phyloP scores from a whole-genome alignment of 2,329 filamentous ascomycete genomes.

The Trichoderma breve region DNA sequence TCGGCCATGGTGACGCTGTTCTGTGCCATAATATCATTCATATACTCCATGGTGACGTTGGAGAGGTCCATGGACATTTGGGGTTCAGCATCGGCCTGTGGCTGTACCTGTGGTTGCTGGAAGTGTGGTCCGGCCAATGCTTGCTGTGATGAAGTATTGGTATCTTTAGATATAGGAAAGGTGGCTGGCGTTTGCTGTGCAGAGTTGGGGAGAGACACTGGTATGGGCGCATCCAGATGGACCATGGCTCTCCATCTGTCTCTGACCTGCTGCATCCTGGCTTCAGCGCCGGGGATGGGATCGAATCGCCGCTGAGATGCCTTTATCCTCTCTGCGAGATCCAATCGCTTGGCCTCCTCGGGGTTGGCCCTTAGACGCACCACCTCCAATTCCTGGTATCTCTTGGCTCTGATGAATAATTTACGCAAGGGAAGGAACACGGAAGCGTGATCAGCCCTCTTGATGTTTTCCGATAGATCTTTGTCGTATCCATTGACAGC shows the following conservation, averaged over 20 bases:
- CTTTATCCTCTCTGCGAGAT: slow-evolving; percentile 47
- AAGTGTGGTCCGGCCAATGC: not conserved
- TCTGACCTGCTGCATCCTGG: slow-evolving; percentile 44
- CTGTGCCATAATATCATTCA: slow-evolving; percentile 40
- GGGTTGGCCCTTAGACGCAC: slow-evolving; percentile 47
- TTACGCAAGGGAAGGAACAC: slow-evolving; percentile 55
- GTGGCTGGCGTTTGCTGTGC: not conserved
- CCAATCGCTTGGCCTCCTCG: slow-evolving; percentile 48
- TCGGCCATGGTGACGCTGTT: slow-evolving; percentile 37
- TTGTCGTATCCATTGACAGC: slow-evolving; percentile 42
- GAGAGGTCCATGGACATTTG: slow-evolving; percentile 31
- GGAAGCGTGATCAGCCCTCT: slow-evolving; percentile 45
- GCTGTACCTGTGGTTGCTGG: not conserved
- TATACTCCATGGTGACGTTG: slow-evolving; percentile 33
- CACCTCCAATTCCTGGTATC: slow-evolving; percentile 52
- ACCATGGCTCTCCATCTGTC: slow-evolving; percentile 54
- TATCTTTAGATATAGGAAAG: not conserved
- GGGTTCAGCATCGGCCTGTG: not conserved
- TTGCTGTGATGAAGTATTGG: not conserved
- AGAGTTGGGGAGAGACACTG: slow-evolving; percentile 20
- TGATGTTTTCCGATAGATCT: slow-evolving; percentile 44
- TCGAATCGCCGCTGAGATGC: slow-evolving; percentile 47
- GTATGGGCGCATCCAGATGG: slow-evolving; percentile 30
- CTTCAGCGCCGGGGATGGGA: slow-evolving; percentile 47
- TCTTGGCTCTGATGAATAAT: slow-evolving; percentile 51